Base-by-base conservation (phyloP, 768 basidiomycete species). In the Serpula lacrymans region DNA sequence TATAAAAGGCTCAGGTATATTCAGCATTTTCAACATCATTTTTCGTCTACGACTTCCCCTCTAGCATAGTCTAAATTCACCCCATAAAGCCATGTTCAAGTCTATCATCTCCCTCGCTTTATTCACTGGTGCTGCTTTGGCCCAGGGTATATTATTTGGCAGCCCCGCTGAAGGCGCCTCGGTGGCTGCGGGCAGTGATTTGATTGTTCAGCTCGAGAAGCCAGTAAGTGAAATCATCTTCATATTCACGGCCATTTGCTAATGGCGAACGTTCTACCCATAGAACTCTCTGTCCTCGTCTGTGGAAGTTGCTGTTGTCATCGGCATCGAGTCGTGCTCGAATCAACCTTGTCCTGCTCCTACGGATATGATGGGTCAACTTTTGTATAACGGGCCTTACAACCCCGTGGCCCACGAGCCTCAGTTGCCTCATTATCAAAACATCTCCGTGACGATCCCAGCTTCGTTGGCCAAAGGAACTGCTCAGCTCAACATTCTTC, bases 321-420 rank as follows among this genome's bases (percentile, higher is more conserved):
- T 74, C 37, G 68, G 55, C 6, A 24, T 74, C 10, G 49, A 51
- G 21, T 58, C 63, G 18, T 74, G 69, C 50, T 45, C 50, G 16
- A 45, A 60, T 36, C 42, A 43, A 5, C 26, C 48, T 18, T 52
- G 43, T 47, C 49, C 46, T 1, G 4, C 66, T 65, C 45, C 43
- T 38, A 20, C 46, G 52, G 58, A 63, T 14, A 50, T 53, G 2
- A 37, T 72, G 34, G 71, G 71, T 12, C 52, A 48, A 2, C 55
- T 73, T 10, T 57, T 74, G 24, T 71, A 68, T 48, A 60, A 61
- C 31, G 74, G 72, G n/a, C 51, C 51, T 12, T 74, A 58, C 48
- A 56, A 62, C 22, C 70, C 72, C 0, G 55, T 45, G 8, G 50
- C 53, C 2, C 28, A 14, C 29, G 62, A 60, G 40, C 64, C 65